Percentiles rank a stretch among this genome's conserved stretches.
Evolutionary conservation across 805 yeast genomes (phyloP).

Genomic region (Lipomyces yamadae): DNA sequence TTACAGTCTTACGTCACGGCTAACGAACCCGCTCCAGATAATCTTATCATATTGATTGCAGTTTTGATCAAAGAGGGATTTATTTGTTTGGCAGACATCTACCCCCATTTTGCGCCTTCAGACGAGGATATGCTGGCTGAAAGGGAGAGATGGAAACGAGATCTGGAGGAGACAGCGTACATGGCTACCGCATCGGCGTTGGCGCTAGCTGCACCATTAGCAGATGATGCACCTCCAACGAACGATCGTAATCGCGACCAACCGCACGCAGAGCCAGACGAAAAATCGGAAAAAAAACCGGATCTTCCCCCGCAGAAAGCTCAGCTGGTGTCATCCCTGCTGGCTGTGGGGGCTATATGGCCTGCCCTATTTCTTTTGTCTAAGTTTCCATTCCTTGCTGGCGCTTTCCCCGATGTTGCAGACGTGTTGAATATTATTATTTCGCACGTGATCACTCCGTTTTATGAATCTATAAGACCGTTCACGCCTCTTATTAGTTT

Average conservation of each 20-base stretch:
- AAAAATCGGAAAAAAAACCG: slow-evolving; percentile 13
- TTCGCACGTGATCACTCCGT: slow-evolving; percentile 56
- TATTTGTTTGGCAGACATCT: slow-evolving; percentile 65
- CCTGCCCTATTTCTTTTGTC: slow-evolving; percentile 65
- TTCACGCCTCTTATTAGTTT: slow-evolving; percentile 6
- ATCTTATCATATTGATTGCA: slow-evolving; percentile 54
- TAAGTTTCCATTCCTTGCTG: slow-evolving; percentile 64
- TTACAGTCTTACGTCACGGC: slow-evolving; percentile 42
- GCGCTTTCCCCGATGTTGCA: slow-evolving; percentile 57
- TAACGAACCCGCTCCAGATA: slow-evolving; percentile 50
- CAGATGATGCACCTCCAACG: slow-evolving; percentile 51
- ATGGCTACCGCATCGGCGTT: slow-evolving; percentile 75
- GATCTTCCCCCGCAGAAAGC: slow-evolving; percentile 47
- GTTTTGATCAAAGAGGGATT: slow-evolving; percentile 69
- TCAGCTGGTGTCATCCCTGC: slow-evolving; percentile 56
- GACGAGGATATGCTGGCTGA: slow-evolving; percentile 54
- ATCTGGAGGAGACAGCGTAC: slow-evolving; percentile 60
- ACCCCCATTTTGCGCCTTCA: slow-evolving; percentile 59
- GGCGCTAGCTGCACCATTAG: slow-evolving; percentile 85
- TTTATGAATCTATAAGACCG: slow-evolving; percentile 44
- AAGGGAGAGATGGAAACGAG: slow-evolving; percentile 53
- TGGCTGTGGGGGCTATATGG: slow-evolving; percentile 64
- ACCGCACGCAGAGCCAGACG: slow-evolving; percentile 38
- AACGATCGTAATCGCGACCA: slow-evolving; percentile 40
- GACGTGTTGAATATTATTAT: slow-evolving; percentile 56